phyloP scores from a whole-genome alignment of 768 basidiomycete genomes.

The Lactifluus rugatus region DNA sequence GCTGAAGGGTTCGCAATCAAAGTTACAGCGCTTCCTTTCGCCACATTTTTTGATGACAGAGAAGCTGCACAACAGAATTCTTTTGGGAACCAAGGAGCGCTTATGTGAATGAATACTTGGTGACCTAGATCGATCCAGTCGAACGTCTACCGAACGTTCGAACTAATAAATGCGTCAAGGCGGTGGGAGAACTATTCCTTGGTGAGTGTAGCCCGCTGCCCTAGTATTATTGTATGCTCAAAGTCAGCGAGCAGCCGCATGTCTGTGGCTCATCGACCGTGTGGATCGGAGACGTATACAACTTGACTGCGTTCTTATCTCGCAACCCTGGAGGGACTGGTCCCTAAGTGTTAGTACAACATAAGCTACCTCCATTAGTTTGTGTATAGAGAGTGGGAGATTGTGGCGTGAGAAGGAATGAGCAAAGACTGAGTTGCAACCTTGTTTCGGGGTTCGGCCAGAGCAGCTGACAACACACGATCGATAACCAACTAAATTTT shows the following conservation, averaged over 20 bases:
- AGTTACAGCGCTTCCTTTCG: background rate
- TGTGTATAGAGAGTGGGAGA: too few species aligned
- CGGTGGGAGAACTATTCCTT: background rate
- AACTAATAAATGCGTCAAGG: too few species aligned
- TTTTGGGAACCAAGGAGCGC: background rate
- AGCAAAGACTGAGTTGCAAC: conserved; percentile 4
- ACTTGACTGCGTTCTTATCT: too few species aligned
- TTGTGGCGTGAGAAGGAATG: conserved; percentile 10
- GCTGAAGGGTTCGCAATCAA: too few species aligned
- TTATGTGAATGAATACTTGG: background rate
- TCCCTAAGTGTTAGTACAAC: too few species aligned
- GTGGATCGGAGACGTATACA: too few species aligned
- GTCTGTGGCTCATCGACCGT: background rate
- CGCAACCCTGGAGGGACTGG: too few species aligned
- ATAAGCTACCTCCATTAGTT: too few species aligned
- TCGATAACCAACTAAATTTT: conserved; percentile 7
- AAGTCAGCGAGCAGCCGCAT: background rate
- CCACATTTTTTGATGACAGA: background rate
- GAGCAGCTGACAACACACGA: background rate
- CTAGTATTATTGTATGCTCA: too few species aligned
- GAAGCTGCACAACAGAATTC: background rate
- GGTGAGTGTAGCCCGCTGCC: too few species aligned
- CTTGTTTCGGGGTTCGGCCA: background rate
- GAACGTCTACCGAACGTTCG: background rate
- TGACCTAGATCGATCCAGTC: background rate